A percentile compares a stretch with the other conserved stretches of the same genome.
Conservation (phyloP, 371 early-diverging fungal genomes). For the Mortierella polycephala region DNA sequence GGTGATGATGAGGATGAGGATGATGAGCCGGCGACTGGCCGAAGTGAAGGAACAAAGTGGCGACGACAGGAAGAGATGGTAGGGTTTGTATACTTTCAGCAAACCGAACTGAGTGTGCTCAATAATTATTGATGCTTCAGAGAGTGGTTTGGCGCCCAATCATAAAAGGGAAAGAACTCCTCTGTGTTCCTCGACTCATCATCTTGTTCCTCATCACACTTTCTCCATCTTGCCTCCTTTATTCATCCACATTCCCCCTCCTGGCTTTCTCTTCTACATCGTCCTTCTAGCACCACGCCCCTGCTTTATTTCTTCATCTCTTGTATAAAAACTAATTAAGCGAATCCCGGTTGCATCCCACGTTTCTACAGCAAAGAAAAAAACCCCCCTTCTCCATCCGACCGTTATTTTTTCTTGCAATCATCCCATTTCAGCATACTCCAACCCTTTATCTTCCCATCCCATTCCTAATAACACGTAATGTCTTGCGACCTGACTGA, state of each 20-base stretch:
- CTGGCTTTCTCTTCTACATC: not conserved
- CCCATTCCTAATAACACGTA: not conserved
- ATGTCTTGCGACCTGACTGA: conserved; percentile 80
- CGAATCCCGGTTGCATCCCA: not conserved
- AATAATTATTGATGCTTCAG: not conserved
- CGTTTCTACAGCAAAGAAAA: not conserved
- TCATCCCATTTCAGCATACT: not conserved
- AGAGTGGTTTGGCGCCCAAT: not conserved
- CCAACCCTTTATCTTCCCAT: not conserved
- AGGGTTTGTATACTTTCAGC: too few species aligned
- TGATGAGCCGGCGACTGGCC: too few species aligned
- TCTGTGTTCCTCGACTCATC: not conserved
- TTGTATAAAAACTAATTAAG: not conserved
- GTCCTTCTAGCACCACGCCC: not conserved
- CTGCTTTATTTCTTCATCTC: not conserved
- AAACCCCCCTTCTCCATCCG: not conserved
- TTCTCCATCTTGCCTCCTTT: not conserved
- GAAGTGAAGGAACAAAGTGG: too few species aligned
- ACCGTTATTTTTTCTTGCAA: not conserved
- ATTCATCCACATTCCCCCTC: not conserved
- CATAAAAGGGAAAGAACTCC: too few species aligned
- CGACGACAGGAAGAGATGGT: too few species aligned
- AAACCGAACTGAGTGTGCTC: not conserved
- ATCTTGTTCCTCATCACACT: not conserved
- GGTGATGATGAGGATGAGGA: too few species aligned